A percentile compares a stretch with the other conserved stretches of the same genome.
phyloP scores from a whole-genome alignment of 495 filamentous ascomycete species.

The Glonium stellatum region DNA sequence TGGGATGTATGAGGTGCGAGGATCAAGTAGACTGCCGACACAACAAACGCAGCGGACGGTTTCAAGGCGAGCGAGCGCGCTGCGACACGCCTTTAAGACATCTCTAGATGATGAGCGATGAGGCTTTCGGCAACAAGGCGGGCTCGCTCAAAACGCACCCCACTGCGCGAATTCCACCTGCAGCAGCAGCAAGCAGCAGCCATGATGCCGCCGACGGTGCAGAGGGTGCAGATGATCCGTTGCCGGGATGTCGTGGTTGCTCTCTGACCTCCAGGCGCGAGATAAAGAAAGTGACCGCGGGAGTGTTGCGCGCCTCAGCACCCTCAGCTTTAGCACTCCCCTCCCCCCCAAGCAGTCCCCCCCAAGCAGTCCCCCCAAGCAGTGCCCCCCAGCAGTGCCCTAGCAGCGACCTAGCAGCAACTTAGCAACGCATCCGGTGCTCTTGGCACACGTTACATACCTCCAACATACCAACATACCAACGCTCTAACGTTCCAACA shows the following conservation, averaged over 20 bases:
- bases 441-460: neutral
- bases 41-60: neutral
- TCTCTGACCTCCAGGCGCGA: neutral
- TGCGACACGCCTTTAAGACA: neutral
- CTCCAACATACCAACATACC: no score
- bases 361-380: no score
- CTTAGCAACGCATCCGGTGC: neutral
- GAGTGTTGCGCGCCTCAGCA: neutral
- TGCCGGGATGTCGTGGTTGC: constrained; percentile 9
- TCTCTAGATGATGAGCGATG: no score
- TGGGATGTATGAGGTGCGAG: neutral
- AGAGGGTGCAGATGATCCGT: constrained; percentile 24
- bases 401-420: no score
- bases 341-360: neutral
- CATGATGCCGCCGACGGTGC: neutral
- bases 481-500: no score
- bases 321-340: no score
- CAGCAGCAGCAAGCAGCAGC: neutral
- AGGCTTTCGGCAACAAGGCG: neutral
- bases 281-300: constrained; percentile 1
- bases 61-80: neutral
- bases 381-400: no score
- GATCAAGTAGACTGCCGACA: neutral
- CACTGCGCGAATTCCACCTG: constrained; percentile 3
- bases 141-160: neutral